Evolutionary conservation across 352 stramenopile species (phyloP).

Genomic region (Achlya hypogyna): DNA sequence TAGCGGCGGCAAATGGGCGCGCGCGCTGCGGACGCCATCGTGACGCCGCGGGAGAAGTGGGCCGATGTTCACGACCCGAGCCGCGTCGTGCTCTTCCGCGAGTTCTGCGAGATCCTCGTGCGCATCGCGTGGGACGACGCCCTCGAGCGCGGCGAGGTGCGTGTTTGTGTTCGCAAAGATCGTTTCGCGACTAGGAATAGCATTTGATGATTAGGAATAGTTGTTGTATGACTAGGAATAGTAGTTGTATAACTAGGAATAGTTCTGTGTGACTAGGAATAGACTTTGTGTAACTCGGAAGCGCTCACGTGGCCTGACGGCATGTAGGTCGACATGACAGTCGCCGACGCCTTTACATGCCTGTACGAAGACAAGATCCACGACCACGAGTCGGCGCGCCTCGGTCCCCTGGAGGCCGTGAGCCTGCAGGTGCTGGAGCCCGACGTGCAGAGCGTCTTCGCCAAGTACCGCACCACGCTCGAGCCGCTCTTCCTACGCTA

Average conservation of each 20-base stretch:
- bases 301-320: no score
- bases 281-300: no score
- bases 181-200: no score
- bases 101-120: slow-evolving; percentile 20
- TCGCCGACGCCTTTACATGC: slow-evolving; percentile 15
- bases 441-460: slow-evolving; percentile 5
- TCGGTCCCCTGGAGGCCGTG: slow-evolving; percentile 16
- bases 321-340: slow-evolving; percentile 17
- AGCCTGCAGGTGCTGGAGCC: slow-evolving; percentile 1
- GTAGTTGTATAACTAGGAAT: no score
- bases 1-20: not conserved
- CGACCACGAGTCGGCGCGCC: slow-evolving; percentile 5
- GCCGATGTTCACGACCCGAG: slow-evolving; percentile 14
- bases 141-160: slow-evolving; percentile 9
- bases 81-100: slow-evolving; percentile 8
- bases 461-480: slow-evolving; percentile 4
- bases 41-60: slow-evolving; percentile 18
- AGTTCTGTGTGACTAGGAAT: no score
- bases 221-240: no score
- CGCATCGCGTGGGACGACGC: slow-evolving; percentile 19
- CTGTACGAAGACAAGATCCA: slow-evolving; percentile 16
- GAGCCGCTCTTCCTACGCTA: not conserved
- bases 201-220: no score
- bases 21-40: slow-evolving; percentile 8
- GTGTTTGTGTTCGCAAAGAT: not conserved